A percentile compares a stretch with the other conserved stretches of the same genome.
phyloP scores from a whole-genome alignment of 2,329 filamentous ascomycete genomes.

The Apiospora malaysiana region DNA sequence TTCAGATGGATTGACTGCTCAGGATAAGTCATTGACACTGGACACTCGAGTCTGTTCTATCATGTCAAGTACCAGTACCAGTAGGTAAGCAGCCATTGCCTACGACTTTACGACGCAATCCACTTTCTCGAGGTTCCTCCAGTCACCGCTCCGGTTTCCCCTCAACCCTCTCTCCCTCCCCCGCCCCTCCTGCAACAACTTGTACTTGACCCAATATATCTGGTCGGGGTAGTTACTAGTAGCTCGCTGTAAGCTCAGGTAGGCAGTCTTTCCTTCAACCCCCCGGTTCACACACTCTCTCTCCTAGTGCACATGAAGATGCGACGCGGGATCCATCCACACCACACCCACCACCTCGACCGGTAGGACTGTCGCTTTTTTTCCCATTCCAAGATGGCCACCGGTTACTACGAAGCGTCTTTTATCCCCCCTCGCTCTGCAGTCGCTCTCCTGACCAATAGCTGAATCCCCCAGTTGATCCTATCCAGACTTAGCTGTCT shows the following conservation, averaged over 20 bases:
- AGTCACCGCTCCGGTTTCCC: constrained; percentile 16
- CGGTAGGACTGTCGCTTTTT: constrained; percentile 10
- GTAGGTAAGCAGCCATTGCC: not conserved
- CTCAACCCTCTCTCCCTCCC: not conserved
- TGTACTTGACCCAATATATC: constrained; percentile 6
- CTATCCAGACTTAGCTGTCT: not conserved
- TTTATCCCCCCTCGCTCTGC: not conserved
- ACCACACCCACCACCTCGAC: constrained; percentile 8
- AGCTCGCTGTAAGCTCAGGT: constrained; percentile 1
- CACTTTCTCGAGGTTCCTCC: constrained; percentile 13
- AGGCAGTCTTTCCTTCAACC: not conserved
- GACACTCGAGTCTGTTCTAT: not conserved
- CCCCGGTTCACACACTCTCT: constrained; percentile 3
- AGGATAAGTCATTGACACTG: not conserved
- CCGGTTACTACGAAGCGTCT: not conserved
- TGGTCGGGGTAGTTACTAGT: constrained; percentile 15
- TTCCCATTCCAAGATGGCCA: not conserved
- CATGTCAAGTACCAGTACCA: too few species aligned
- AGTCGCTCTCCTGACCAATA: not conserved
- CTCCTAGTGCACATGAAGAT: constrained; percentile 12
- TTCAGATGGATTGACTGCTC: too few species aligned
- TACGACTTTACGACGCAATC: not conserved
- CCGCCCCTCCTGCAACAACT: constrained; percentile 1
- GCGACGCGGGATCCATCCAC: constrained; percentile 12
- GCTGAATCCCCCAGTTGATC: not conserved